A percentile compares a stretch with the other conserved stretches of the same genome.
These are phyloP conservation scores for Linanthus parryae DNA, from an alignment of 148 eudicot species.

Conservation along the genomic window DNA sequence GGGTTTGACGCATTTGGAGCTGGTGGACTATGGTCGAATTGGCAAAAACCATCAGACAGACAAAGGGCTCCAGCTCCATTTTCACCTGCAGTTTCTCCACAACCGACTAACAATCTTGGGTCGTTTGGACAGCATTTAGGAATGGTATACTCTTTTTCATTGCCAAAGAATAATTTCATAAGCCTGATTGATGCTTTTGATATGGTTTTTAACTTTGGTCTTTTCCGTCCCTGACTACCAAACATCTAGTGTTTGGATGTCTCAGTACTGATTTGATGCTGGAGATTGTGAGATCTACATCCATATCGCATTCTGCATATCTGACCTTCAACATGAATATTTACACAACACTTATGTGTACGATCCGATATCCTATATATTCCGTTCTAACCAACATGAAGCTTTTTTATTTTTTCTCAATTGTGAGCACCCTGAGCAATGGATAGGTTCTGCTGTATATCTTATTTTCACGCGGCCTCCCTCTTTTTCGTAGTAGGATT, in stretches of 20 bases:
- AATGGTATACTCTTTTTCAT: slow-evolving; percentile 8
- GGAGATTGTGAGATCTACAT: no score
- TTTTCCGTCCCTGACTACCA: background rate
- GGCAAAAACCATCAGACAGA: slow-evolving; percentile 10
- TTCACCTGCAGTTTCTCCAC: slow-evolving; percentile 11
- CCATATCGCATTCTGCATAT: no score
- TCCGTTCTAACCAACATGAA: no score
- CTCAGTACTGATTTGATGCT: background rate
- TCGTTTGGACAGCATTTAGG: slow-evolving; percentile 10
- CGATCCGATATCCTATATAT: no score
- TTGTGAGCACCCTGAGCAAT: no score
- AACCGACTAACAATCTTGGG: background rate
- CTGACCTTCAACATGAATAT: no score
- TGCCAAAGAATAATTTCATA: background rate
- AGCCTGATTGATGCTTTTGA: slow-evolving; percentile 1
- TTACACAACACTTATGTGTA: no score
- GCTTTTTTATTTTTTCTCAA: no score
- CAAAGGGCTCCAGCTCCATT: slow-evolving; percentile 7
- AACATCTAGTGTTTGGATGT: background rate
- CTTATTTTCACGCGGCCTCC: no score
- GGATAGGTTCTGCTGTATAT: no score
- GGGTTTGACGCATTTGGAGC: slow-evolving; percentile 7
- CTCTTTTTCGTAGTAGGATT: no score
- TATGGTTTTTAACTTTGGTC: background rate
- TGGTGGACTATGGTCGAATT: slow-evolving; percentile 6